phyloP scores from a whole-genome alignment of 1,284 basidiomycete genomes.

The Trichosporon coremiiforme region DNA sequence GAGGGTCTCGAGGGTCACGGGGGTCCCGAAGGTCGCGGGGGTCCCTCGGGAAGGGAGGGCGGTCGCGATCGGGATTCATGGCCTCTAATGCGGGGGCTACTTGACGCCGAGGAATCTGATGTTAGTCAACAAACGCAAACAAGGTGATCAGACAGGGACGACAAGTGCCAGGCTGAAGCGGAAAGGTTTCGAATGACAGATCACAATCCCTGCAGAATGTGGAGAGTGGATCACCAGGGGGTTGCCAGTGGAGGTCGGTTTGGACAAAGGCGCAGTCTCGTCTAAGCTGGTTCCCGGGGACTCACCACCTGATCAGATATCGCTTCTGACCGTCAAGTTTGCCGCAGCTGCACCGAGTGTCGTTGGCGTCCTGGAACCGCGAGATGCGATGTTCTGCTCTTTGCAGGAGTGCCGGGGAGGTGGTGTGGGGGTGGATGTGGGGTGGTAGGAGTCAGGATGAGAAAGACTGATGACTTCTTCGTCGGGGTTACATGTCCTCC shows the following conservation, averaged over 20 bases:
- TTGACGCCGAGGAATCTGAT: slow-evolving; percentile 12
- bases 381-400: background rate
- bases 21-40: background rate
- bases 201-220: background rate
- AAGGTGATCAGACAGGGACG: background rate
- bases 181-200: background rate
- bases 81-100: background rate
- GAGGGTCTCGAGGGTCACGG: slow-evolving; percentile 1
- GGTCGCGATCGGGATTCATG: slow-evolving; percentile 17
- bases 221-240: slow-evolving; percentile 7
- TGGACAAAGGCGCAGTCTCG: slow-evolving; percentile 4
- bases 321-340: background rate
- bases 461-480: slow-evolving; percentile 15
- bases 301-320: slow-evolving; percentile 11
- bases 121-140: slow-evolving; percentile 16
- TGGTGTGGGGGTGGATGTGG: slow-evolving; percentile 18
- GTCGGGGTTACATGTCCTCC: slow-evolving; percentile 15
- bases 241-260: background rate
- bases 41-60: slow-evolving; percentile 18
- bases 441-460: slow-evolving; percentile 7
- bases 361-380: background rate
- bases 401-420: background rate
- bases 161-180: background rate
- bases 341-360: background rate
- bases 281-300: background rate